Evolutionary conservation across 2,329 filamentous ascomycete species (phyloP).

Genomic region (Aspergillus caelatus): DNA sequence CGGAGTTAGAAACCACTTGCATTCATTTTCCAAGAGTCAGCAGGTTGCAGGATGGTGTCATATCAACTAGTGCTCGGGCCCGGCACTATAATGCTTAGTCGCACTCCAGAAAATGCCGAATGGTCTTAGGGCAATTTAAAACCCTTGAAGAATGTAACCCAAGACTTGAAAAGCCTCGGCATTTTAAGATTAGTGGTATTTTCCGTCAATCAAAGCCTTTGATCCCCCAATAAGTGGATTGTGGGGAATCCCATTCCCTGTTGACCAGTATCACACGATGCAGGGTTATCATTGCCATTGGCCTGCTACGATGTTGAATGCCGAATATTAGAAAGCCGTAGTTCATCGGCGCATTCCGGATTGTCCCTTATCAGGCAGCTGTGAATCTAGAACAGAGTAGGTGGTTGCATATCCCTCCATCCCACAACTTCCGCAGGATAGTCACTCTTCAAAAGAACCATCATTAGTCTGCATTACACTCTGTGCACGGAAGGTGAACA

Average conservation of each 20-base stretch:
- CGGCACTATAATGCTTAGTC: constrained; percentile 2
- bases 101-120: not conserved
- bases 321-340: not conserved
- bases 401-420: not conserved
- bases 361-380: not conserved
- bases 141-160: constrained; percentile 5
- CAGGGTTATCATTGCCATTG: not conserved
- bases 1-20: not conserved
- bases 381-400: not conserved
- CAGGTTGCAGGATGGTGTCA: not conserved
- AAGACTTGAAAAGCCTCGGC: not conserved
- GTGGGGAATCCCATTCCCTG: not conserved
- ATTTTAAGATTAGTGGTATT: not conserved
- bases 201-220: not conserved
- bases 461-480: not conserved
- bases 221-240: not conserved
- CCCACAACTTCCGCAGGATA: not conserved
- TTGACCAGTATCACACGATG: not conserved
- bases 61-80: not conserved
- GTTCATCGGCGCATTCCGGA: not conserved
- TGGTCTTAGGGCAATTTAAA: not conserved
- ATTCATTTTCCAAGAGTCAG: not conserved
- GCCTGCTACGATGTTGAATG: not conserved
- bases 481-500: too few relatives aligned
- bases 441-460: too few relatives aligned